A percentile compares a stretch with the other conserved stretches of the same genome.
Evolutionary conservation across 164 flowering plant genomes (phyloP).

Genomic region (Nelumbo lutea): DNA sequence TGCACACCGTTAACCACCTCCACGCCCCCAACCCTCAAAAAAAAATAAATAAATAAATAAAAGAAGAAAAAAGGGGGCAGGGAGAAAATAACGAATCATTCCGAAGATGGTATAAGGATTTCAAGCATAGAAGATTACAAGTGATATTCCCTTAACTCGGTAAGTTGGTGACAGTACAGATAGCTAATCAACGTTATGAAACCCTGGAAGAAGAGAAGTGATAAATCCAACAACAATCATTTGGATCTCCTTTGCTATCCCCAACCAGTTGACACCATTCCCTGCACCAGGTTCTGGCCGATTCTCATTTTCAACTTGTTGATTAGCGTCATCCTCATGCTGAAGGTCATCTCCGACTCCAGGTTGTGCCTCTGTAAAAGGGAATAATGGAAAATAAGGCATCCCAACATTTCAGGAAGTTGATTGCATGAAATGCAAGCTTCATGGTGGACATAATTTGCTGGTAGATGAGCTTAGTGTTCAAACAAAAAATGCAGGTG

Average conservation of each 20-base stretch:
- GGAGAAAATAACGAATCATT: no score
- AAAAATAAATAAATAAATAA: no score
- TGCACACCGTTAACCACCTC: no score
- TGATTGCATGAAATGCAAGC: not conserved
- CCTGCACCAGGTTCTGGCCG: conserved; percentile 30
- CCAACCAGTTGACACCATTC: conserved; percentile 64
- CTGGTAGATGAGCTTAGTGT: no score
- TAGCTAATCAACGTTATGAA: conserved; percentile 66
- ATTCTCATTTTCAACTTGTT: conserved; percentile 38
- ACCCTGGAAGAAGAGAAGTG: conserved; percentile 86
- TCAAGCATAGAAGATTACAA: no score
- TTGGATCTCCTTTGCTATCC: conserved; percentile 73
- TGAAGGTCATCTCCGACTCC: conserved; percentile 46
- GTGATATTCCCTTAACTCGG: no score
- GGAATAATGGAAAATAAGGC: not conserved
- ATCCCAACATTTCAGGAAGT: not conserved
- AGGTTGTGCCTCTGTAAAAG: conserved; percentile 40
- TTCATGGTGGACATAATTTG: not conserved
- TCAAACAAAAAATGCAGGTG: not conserved
- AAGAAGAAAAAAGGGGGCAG: no score
- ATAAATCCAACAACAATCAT: conserved; percentile 85
- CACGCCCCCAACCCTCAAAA: no score
- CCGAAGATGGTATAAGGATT: no score
- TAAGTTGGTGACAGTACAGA: no score
- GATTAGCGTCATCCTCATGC: conserved; percentile 33